Evolutionary conservation across 495 filamentous ascomycete species (phyloP).

Genomic region (Durotheca rogersii): DNA sequence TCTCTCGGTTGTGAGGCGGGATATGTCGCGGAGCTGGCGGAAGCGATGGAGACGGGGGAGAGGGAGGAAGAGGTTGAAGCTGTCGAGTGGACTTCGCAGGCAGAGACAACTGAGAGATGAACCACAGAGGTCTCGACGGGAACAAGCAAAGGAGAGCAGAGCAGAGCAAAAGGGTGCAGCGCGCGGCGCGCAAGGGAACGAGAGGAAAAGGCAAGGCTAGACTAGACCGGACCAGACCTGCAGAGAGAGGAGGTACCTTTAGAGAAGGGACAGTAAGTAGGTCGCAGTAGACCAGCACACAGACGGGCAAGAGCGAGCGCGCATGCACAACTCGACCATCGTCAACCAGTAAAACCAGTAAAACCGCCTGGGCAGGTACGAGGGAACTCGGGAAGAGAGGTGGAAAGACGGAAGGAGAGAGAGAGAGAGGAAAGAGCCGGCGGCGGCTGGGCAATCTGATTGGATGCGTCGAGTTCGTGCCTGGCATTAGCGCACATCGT

Average conservation of each 20-base stretch:
- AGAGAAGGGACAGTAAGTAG: too few species aligned
- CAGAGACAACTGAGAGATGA: neutral
- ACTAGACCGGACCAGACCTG: too few species aligned
- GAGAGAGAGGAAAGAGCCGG: conserved; percentile 12
- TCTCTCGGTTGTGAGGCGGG: too few species aligned
- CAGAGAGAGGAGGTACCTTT: too few species aligned
- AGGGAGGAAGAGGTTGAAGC: conserved; percentile 17
- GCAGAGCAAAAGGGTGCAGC: too few species aligned
- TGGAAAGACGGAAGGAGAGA: neutral
- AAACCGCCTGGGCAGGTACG: too few species aligned
- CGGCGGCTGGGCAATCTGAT: conserved; percentile 11
- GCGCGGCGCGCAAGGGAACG: conserved; percentile 10
- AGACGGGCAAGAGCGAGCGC: neutral
- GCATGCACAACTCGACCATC: neutral
- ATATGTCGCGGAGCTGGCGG: conserved; percentile 25
- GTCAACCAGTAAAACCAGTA: too few species aligned
- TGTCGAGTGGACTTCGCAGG: conserved; percentile 5
- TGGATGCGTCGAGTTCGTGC: conserved; percentile 23
- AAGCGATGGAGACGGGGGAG: conserved; percentile 16
- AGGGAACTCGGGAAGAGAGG: neutral
- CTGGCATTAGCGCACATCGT: conserved; percentile 30
- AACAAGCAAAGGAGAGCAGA: too few species aligned
- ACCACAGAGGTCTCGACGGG: conserved; percentile 11
- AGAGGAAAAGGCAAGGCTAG: conserved; percentile 10
- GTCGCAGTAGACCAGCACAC: too few species aligned